These are phyloP conservation scores for Leccinum angustisporum DNA, from an alignment of 1,284 basidiomycete species.

Conservation along the genomic window DNA sequence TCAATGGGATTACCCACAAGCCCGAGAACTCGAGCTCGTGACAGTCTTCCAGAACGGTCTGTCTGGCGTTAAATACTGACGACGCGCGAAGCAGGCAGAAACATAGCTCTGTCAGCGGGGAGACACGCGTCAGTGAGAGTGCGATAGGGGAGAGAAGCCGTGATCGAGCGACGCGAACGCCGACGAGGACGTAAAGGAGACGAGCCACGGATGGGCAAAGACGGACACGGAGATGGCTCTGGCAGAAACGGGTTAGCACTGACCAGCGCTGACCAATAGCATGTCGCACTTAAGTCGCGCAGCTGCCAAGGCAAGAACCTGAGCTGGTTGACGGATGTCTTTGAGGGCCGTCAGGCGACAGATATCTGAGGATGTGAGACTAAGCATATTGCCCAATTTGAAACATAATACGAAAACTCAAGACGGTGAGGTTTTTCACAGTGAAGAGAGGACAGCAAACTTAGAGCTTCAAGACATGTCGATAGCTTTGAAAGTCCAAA, in stretches of 20 bases:
- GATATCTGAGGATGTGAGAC: constrained; percentile 50
- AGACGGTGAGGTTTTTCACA: constrained; percentile 30
- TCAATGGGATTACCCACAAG: constrained; percentile 27
- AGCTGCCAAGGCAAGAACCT: constrained; percentile 67
- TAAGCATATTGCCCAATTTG: constrained; percentile 36
- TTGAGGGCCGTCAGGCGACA: constrained; percentile 50
- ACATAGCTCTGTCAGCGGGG: constrained; percentile 50
- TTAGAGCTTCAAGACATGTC: constrained; percentile 33
- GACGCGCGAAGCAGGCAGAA: constrained; percentile 48
- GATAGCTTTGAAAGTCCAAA: constrained; percentile 4
- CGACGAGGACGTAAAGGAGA: neutral
- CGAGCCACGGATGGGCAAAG: neutral
- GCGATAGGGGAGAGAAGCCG: constrained; percentile 33
- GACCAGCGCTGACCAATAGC: constrained; percentile 49
- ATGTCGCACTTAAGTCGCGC: constrained; percentile 46
- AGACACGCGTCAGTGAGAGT: constrained; percentile 38
- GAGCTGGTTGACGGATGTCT: constrained; percentile 60
- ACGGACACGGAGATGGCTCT: constrained; percentile 26
- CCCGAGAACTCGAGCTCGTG: constrained; percentile 39
- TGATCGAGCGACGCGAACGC: constrained; percentile 18
- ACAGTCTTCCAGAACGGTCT: constrained; percentile 34
- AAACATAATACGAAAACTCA: constrained; percentile 32
- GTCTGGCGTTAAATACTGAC: constrained; percentile 7
- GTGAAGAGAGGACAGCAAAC: constrained; percentile 26
- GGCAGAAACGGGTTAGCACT: constrained; percentile 54